phyloP scores from a whole-genome alignment of 2,329 filamentous ascomycete genomes.

The Alternaria solani region DNA sequence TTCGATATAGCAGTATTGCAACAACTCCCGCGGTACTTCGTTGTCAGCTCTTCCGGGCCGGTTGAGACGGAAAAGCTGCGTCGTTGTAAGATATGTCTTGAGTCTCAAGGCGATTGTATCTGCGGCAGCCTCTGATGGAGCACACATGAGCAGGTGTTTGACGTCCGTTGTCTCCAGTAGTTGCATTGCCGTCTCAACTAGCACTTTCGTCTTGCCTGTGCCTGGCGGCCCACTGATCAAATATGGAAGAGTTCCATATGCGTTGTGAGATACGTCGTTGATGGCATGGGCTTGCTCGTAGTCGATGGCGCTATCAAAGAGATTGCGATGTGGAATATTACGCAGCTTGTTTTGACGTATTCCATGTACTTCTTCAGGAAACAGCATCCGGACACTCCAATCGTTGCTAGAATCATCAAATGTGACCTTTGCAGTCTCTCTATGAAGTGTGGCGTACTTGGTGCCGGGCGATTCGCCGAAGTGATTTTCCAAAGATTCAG shows the following conservation, averaged over 20 bases:
- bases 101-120: conserved; percentile 55
- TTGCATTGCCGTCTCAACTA: conserved; percentile 56
- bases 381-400: conserved; percentile 55
- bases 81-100: conserved; percentile 45
- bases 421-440: neutral
- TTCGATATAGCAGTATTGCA: conserved; percentile 52
- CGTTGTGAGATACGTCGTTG: conserved; percentile 50
- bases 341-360: conserved; percentile 51
- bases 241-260: conserved; percentile 58
- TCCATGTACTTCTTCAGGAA: conserved; percentile 52
- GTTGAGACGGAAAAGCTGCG: conserved; percentile 55
- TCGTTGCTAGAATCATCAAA: conserved; percentile 11
- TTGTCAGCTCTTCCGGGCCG: conserved; percentile 51
- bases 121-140: conserved; percentile 58
- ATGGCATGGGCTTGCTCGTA: conserved; percentile 60
- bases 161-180: conserved; percentile 31
- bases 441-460: neutral
- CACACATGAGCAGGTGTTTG: conserved; percentile 54
- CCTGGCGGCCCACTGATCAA: conserved; percentile 60
- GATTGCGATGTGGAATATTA: conserved; percentile 40
- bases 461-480: neutral
- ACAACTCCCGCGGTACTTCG: conserved; percentile 53
- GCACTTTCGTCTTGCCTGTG: conserved; percentile 62
- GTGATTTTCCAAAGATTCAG: neutral
- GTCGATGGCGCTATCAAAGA: conserved; percentile 55